A percentile compares a stretch with the other conserved stretches of the same genome.
phyloP scores from a whole-genome alignment of 2,329 filamentous ascomycete genomes.

The Claviceps sp. region DNA sequence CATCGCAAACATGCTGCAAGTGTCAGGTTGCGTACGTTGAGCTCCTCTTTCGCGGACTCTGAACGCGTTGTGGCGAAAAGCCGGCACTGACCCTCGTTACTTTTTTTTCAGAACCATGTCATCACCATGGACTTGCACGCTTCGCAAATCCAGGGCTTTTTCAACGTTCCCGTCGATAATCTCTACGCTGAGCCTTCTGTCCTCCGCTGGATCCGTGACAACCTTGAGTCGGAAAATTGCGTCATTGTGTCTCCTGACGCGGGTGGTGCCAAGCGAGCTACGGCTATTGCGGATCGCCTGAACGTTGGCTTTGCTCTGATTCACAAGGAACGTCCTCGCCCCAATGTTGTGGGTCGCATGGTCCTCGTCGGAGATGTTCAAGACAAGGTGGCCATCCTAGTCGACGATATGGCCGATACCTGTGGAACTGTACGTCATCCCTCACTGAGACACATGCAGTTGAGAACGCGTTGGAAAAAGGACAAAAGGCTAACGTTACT shows the following conservation, averaged over 20 bases:
- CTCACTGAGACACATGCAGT: not conserved
- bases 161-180: slow-evolving; percentile 66
- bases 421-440: slow-evolving; percentile 52
- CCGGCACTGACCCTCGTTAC: not conserved
- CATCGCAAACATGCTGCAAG: slow-evolving; percentile 95
- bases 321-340: slow-evolving; percentile 82
- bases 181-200: slow-evolving; percentile 91
- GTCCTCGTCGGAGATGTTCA: slow-evolving; percentile 85
- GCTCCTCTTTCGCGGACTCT: not conserved
- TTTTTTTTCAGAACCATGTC: slow-evolving; percentile 31
- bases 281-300: slow-evolving; percentile 81
- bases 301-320: slow-evolving; percentile 88
- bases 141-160: slow-evolving; percentile 90
- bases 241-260: slow-evolving; percentile 94
- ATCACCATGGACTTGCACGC: slow-evolving; percentile 96
- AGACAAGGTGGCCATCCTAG: slow-evolving; percentile 85
- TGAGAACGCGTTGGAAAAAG: not conserved
- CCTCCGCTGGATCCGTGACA: slow-evolving; percentile 80
- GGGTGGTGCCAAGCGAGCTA: slow-evolving; percentile 86
- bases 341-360: slow-evolving; percentile 84
- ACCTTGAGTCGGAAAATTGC: slow-evolving; percentile 66
- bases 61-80: not conserved
- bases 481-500: not conserved
- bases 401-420: slow-evolving; percentile 97
- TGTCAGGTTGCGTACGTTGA: slow-evolving; percentile 56